Evolutionary conservation across 352 stramenopile species (phyloP).

Genomic region (Poterioochromonas sp.): DNA sequence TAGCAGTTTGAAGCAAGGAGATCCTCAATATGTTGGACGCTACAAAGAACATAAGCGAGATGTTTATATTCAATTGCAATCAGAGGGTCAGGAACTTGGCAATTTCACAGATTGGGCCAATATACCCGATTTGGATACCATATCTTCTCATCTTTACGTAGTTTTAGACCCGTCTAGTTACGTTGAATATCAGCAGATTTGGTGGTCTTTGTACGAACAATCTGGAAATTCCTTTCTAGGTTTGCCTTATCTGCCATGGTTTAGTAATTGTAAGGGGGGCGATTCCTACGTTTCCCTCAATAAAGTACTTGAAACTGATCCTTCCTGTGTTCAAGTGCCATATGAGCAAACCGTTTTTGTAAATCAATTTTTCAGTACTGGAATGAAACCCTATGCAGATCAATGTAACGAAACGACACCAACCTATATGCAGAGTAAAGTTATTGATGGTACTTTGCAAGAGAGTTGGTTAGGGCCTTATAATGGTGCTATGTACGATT

Average conservation of each 20-base stretch:
- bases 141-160: background rate
- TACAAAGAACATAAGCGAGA: background rate
- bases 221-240: conserved; percentile 54
- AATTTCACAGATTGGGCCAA: background rate
- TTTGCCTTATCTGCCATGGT: conserved; percentile 87
- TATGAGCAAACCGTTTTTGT: conserved; percentile 77
- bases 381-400: conserved; percentile 63
- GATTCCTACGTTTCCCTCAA: conserved; percentile 81
- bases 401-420: conserved; percentile 60
- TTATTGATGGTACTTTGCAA: conserved; percentile 6
- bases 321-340: conserved; percentile 69
- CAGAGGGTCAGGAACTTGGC: background rate
- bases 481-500: conserved; percentile 72
- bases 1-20: conserved; percentile 77
- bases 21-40: conserved; percentile 50
- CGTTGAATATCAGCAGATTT: conserved; percentile 20
- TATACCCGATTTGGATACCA: background rate
- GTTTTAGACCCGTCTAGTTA: background rate
- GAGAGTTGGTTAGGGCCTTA: background rate
- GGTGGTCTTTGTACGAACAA: background rate
- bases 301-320: conserved; percentile 86
- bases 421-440: conserved; percentile 34
- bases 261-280: conserved; percentile 86
- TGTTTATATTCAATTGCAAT: background rate
- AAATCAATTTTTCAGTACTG: conserved; percentile 78